Conservation (phyloP, 164 flowering plant species). For the Saururus chinensis region DNA sequence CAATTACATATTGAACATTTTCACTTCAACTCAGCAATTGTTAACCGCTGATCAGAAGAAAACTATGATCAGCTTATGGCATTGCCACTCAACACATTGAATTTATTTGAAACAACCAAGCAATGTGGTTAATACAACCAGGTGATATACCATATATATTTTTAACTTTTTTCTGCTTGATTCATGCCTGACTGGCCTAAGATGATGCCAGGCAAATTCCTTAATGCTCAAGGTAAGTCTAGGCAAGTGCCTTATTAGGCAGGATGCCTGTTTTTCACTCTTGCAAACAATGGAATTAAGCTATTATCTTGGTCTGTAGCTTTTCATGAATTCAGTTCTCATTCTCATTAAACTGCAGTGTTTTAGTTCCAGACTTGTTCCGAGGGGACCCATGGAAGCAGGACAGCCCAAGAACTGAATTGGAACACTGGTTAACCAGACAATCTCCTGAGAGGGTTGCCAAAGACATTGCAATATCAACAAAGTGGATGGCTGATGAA, state of each 20-base stretch:
- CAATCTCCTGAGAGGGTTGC: slow-evolving; percentile 36
- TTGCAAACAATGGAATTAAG: neutral
- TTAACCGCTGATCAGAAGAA: no score
- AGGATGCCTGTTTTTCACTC: no score
- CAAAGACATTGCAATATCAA: slow-evolving; percentile 39
- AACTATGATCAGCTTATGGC: no score
- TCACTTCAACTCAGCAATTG: neutral
- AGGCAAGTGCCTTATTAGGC: no score
- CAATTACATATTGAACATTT: neutral
- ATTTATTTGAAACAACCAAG: no score
- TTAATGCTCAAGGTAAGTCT: no score
- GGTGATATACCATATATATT: no score
- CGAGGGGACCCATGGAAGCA: slow-evolving; percentile 73
- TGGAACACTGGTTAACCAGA: slow-evolving; percentile 43
- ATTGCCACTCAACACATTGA: no score
- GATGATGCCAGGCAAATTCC: no score
- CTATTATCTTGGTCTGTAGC: neutral
- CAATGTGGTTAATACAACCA: no score
- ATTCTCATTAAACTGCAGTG: slow-evolving; percentile 35
- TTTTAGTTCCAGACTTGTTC: slow-evolving; percentile 80
- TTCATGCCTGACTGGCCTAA: no score
- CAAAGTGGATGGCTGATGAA: slow-evolving; percentile 83
- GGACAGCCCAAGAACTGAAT: slow-evolving; percentile 24
- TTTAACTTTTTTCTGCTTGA: no score
- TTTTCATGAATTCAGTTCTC: neutral